These are phyloP conservation scores for Auriscalpium vulgare DNA, from an alignment of 768 basidiomycete species.

Conservation along the genomic window DNA sequence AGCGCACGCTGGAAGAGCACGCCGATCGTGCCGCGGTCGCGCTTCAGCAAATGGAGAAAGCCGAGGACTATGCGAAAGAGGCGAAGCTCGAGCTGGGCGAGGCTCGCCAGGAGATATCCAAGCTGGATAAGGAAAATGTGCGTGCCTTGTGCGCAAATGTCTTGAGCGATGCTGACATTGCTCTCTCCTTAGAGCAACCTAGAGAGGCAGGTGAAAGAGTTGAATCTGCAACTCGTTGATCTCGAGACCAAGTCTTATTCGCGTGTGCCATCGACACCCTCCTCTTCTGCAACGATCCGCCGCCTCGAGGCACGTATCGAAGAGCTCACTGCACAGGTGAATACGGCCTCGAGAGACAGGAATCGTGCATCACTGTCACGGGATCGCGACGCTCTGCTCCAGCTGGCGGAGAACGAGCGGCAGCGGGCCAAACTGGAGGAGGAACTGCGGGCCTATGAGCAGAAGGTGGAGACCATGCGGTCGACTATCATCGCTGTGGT, in stretches of 20 bases:
- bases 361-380: constrained; percentile 28
- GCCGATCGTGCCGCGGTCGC: constrained; percentile 65
- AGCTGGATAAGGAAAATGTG: constrained; percentile 73
- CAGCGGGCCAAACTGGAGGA: constrained; percentile 56
- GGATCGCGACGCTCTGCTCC: constrained; percentile 44
- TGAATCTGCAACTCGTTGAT: constrained; percentile 77
- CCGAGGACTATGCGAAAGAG: constrained; percentile 67
- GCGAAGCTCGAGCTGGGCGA: constrained; percentile 71
- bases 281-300: constrained; percentile 33
- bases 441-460: constrained; percentile 52
- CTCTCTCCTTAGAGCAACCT: constrained; percentile 51
- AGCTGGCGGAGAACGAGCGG: constrained; percentile 54
- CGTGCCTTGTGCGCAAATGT: constrained; percentile 13
- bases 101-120: constrained; percentile 73
- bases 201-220: constrained; percentile 80
- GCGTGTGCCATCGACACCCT: constrained; percentile 46
- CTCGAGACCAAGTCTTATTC: constrained; percentile 73
- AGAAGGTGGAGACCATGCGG: constrained; percentile 49
- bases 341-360: constrained; percentile 41
- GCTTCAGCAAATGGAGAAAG: constrained; percentile 73
- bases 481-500: constrained; percentile 56
- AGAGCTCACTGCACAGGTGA: constrained; percentile 57
- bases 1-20: constrained; percentile 71
- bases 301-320: constrained; percentile 66
- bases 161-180: constrained; percentile 1